These are phyloP conservation scores for Arthroderma sp. DNA, from an alignment of 2,329 filamentous ascomycete species.

Conservation along the genomic window DNA sequence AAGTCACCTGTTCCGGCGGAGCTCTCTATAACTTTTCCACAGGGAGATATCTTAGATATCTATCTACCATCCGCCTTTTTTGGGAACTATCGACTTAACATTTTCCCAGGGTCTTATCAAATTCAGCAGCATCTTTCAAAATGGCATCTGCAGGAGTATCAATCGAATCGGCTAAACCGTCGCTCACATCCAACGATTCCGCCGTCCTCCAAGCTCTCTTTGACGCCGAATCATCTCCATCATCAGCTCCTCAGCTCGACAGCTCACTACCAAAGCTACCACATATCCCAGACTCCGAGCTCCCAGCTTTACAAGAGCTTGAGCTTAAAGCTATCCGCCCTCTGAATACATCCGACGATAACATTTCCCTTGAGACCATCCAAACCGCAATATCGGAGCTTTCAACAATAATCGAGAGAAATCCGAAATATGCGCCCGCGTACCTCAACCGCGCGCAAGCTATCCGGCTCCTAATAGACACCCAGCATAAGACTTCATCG, in stretches of 20 bases:
- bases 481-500: constrained; percentile 1
- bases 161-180: constrained; percentile 11
- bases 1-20: too few species aligned
- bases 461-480: constrained; percentile 24
- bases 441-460: constrained; percentile 45
- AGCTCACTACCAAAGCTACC: constrained; percentile 28
- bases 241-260: constrained; percentile 23
- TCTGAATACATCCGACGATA: constrained; percentile 15
- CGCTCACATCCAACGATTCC: constrained; percentile 32
- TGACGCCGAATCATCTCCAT: constrained; percentile 31
- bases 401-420: constrained; percentile 27
- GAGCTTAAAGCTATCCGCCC: constrained; percentile 29
- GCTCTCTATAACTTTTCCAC: too few species aligned
- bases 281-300: constrained; percentile 22
- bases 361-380: constrained; percentile 15
- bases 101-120: too few species aligned
- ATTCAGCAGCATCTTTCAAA: neutral
- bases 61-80: too few species aligned
- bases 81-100: too few species aligned
- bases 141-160: constrained; percentile 9
- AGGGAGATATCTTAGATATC: too few species aligned
- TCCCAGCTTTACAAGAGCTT: constrained; percentile 26
- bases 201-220: constrained; percentile 34
- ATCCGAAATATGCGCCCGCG: constrained; percentile 40
- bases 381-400: constrained; percentile 26